These are phyloP conservation scores for Silene uniflora DNA, from an alignment of 148 eudicot species.

Conservation along the genomic window DNA sequence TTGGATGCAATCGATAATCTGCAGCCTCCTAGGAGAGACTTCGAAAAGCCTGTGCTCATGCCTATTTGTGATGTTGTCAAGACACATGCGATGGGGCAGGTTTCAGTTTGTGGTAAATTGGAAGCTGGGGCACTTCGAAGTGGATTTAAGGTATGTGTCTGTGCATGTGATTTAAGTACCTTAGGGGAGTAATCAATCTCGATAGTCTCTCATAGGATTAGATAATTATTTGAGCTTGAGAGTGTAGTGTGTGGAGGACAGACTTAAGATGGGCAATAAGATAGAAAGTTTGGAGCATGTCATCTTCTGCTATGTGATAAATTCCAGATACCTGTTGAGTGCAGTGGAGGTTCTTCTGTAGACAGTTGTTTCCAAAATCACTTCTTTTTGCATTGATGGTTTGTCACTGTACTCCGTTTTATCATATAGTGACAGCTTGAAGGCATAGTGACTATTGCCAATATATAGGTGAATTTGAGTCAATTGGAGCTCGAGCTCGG, in stretches of 20 bases:
- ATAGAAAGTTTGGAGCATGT: not conserved
- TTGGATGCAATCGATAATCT: conserved; percentile 75
- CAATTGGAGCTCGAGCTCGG: too few relatives aligned
- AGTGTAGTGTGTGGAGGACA: not conserved
- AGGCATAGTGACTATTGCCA: conserved; percentile 3
- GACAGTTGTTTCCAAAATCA: not conserved
- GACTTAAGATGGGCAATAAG: not conserved
- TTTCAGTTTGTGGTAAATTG: conserved; percentile 76
- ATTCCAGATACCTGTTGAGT: not conserved
- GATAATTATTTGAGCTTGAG: not conserved
- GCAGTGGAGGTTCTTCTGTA: not conserved
- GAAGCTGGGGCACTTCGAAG: conserved; percentile 84
- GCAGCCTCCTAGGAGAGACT: conserved; percentile 71
- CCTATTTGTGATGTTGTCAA: conserved; percentile 88
- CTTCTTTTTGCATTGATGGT: not conserved
- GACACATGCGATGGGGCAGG: conserved; percentile 71
- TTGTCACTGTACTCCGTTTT: not conserved
- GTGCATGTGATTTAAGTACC: conserved; percentile 17
- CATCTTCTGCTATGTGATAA: not conserved
- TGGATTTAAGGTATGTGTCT: conserved; percentile 62
- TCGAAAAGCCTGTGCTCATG: conserved; percentile 74
- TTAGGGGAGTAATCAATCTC: not conserved
- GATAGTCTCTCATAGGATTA: not conserved
- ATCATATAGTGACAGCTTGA: not conserved
- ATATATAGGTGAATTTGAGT: too few relatives aligned